Conservation (phyloP, 106 monocot genomes). For the Dioscorea alata region DNA sequence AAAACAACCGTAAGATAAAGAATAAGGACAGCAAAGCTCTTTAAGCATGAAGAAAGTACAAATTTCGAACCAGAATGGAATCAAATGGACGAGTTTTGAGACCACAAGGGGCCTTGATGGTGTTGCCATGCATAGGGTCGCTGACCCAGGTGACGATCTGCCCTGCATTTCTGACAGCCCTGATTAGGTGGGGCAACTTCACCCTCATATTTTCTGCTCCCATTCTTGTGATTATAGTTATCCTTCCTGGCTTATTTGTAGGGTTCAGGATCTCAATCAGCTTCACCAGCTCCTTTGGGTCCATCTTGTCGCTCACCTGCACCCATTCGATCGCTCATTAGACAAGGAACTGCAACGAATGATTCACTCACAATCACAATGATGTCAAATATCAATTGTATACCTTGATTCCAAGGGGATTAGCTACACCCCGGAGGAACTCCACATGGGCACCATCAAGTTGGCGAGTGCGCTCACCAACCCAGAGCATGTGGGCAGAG, state of each 20-base stretch:
- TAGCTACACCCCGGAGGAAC: conserved; percentile 79
- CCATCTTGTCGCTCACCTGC: conserved; percentile 72
- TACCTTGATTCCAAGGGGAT: conserved; percentile 81
- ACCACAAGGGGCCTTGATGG: conserved; percentile 83
- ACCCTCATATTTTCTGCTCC: conserved; percentile 88
- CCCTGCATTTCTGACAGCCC: conserved; percentile 63
- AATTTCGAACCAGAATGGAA: conserved; percentile 46
- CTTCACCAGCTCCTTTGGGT: conserved; percentile 58
- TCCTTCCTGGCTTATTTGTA: conserved; percentile 59
- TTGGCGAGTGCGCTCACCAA: conserved; percentile 84
- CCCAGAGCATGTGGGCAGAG: conserved; percentile 89
- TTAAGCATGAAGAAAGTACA: not conserved
- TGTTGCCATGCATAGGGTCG: conserved; percentile 93
- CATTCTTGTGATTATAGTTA: conserved; percentile 73
- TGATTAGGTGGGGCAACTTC: conserved; percentile 78
- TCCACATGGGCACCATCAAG: conserved; percentile 89
- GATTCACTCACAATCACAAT: not conserved
- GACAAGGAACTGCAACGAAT: not conserved
- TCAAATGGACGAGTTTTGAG: conserved; percentile 87
- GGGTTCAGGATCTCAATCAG: conserved; percentile 70
- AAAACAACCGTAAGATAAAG: too few species aligned
- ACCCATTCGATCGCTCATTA: not conserved
- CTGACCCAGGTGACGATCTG: conserved; percentile 73
- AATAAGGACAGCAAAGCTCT: too few species aligned
- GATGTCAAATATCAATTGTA: not conserved